Evolutionary conservation across 2,329 filamentous ascomycete genomes (phyloP), one percentile per base, ranked within the genome.

Genomic region (Plectosphaerella sp.): DNA sequence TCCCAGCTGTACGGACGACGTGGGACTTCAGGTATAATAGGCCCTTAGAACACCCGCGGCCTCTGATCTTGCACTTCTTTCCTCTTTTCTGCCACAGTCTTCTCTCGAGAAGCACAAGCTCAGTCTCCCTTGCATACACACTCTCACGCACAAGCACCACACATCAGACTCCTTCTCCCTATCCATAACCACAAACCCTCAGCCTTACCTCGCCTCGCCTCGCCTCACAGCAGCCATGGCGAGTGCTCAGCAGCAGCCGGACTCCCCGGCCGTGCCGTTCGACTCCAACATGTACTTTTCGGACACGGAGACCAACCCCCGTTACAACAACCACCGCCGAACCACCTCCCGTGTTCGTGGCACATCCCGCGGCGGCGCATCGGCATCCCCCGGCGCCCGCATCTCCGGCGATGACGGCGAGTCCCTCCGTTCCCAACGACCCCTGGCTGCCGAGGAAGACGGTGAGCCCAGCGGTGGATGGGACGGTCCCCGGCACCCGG

Each of bases 391-490:
- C 47, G 22, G 36, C 18, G 18, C 33, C 36, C 20, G 35, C 14
- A 22, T 35, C 18, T 39, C 47, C 2, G 36, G 20, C 16, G 48
- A 54, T 48, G 35, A 49, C 1, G 52, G 49, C 3, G 48, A 39
- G 15, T 53, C 54, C 1, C 41, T 37, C 16, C 54, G 52, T 33
- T 56, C 54, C 2, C 54, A 12, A 7, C 53, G 53, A 0, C 53
- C 53, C 1, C 41, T 56, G n/a, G 49, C 12, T 5, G 15, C 14
- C 45, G 55, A 52, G 7, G 55, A 54, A 8, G 54, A 56, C 45
- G 49, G 51, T 43, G 55, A 56, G 43, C 49, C 54, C 2, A 55
- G 50, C 20, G 53, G 54, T 12, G 49, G 47, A 3, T 57, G 55
- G 55, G 54, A 50, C 10, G 12, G 8, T 12, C 48, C 39, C 35